Conservation (phyloP, 2,329 filamentous ascomycete species). For the Colletotrichum sp. region DNA sequence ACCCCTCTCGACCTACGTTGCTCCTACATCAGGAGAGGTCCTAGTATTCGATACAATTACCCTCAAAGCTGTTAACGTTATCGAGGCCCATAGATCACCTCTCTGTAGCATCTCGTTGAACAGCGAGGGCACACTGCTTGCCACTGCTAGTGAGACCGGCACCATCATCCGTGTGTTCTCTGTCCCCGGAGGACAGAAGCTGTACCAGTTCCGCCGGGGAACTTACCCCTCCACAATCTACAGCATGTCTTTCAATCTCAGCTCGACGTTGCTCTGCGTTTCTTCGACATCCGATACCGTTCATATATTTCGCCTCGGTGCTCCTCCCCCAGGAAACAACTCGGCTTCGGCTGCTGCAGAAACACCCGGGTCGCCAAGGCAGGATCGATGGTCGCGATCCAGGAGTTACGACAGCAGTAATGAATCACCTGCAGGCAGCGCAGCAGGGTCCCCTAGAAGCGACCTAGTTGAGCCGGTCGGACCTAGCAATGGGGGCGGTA, state of each 20-base stretch:
- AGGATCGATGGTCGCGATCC: slow-evolving; percentile 59
- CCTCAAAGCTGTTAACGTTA: slow-evolving; percentile 91
- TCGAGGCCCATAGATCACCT: slow-evolving; percentile 92
- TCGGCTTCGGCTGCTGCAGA: slow-evolving; percentile 40
- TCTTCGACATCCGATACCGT: slow-evolving; percentile 97
- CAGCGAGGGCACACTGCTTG: slow-evolving; percentile 87
- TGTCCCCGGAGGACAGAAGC: slow-evolving; percentile 86
- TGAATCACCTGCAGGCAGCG: slow-evolving; percentile 52
- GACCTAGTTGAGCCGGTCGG: slow-evolving; percentile 47
- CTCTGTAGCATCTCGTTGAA: slow-evolving; percentile 91
- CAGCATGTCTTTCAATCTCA: slow-evolving; percentile 98
- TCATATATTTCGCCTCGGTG: slow-evolving; percentile 87
- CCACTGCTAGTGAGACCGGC: slow-evolving; percentile 95
- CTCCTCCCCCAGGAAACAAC: slow-evolving; percentile 41
- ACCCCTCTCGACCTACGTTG: slow-evolving; percentile 76
- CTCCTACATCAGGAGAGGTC: slow-evolving; percentile 89
- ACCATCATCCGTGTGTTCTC: slow-evolving; percentile 97
- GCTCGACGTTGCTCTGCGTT: slow-evolving; percentile 90
- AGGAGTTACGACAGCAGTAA: slow-evolving; percentile 61
- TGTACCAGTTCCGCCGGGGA: slow-evolving; percentile 94
- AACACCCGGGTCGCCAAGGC: slow-evolving; percentile 44
- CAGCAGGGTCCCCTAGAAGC: slow-evolving; percentile 50
- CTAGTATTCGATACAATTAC: slow-evolving; percentile 90
- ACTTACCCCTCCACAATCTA: slow-evolving; percentile 96
- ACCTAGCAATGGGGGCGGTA: slow-evolving; percentile 27